Evolutionary conservation across 1,139 yeast species (phyloP).

Genomic region (Suhomyces maxii): DNA sequence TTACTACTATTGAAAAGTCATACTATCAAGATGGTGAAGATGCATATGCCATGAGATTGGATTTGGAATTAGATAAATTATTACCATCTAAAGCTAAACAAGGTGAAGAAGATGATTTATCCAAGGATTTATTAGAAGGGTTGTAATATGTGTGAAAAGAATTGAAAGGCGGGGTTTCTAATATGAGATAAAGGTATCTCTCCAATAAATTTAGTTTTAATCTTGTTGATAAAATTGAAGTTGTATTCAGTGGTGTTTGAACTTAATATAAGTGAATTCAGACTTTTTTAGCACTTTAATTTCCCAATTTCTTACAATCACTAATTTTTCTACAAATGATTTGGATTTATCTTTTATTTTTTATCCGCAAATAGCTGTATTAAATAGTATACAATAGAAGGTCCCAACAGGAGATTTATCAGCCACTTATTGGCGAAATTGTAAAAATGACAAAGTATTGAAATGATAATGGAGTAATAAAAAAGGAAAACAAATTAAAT

Average conservation of each 20-base stretch:
- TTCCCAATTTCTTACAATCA: too few species aligned
- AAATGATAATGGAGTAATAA: constrained; percentile 5
- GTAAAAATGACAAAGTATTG: not conserved
- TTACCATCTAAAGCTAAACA: constrained; percentile 57
- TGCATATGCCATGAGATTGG: constrained; percentile 93
- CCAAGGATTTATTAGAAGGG: constrained; percentile 32
- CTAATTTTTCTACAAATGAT: too few species aligned
- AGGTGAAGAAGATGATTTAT: constrained; percentile 52
- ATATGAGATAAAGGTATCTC: too few species aligned
- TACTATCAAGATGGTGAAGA: constrained; percentile 98
- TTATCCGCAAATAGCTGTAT: not conserved
- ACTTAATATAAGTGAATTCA: too few species aligned
- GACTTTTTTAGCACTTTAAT: too few species aligned
- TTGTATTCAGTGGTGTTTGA: too few species aligned
- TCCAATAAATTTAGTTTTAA: too few species aligned
- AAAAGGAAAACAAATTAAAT: constrained; percentile 4
- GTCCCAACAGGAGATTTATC: not conserved
- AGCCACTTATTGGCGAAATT: too few species aligned
- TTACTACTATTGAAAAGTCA: constrained; percentile 74
- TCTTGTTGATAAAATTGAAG: too few species aligned
- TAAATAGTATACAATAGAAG: not conserved
- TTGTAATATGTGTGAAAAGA: not conserved
- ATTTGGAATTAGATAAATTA: constrained; percentile 56
- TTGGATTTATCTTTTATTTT: too few species aligned
- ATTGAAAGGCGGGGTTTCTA: too few species aligned